Evolutionary conservation across 768 basidiomycete species (phyloP), one percentile per base, ranked within the genome.

Genomic region (Calocybe gangraenosa): DNA sequence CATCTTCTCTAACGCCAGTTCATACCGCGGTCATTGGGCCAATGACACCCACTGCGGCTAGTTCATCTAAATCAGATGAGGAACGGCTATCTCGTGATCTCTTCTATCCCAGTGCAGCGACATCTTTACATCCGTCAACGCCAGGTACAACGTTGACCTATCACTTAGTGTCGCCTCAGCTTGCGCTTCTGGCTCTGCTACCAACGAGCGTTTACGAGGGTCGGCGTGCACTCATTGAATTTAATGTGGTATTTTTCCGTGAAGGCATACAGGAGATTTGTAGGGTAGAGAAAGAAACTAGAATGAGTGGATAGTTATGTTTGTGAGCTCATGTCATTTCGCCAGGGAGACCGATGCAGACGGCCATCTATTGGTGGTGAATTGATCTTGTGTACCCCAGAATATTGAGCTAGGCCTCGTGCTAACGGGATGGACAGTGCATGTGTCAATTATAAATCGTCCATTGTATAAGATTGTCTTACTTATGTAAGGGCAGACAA

Each of bases 221-320:
- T 49, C 74, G 84, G 44, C 72, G 87, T 14, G 87, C 87, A 17
- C 67, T 92, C 37, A 70, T 93, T 22, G 91, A 93, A 58, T 92
- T 85, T 65, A 93, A 93, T 56, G 84, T 92, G 2, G 83, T 89
- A 30, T 90, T 82, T 63, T 87, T 93, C 60, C 65, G 91, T 55
- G 84, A 82, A 60, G 91, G 91, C 0, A 77, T 90, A 39, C 79
- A 85, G 61, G 87, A 90, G 64, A 89, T 93, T 33, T 84, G 83
- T 53, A 76, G 81, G 40, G 78, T 89, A 7, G 89, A 91, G 59
- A 74, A 69, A 50, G 83, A 87, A 56, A 63, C 61, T 10, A 65
- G 74, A 47, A 66, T 60, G n/a, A 66, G 61, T 33, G 64, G 61
- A 47, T 69, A 51, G 55, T 35, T 39, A 28, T 28, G 11, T 15